phyloP scores from a whole-genome alignment of 2,329 filamentous ascomycete species.

The Xenoacremonium recifei region DNA sequence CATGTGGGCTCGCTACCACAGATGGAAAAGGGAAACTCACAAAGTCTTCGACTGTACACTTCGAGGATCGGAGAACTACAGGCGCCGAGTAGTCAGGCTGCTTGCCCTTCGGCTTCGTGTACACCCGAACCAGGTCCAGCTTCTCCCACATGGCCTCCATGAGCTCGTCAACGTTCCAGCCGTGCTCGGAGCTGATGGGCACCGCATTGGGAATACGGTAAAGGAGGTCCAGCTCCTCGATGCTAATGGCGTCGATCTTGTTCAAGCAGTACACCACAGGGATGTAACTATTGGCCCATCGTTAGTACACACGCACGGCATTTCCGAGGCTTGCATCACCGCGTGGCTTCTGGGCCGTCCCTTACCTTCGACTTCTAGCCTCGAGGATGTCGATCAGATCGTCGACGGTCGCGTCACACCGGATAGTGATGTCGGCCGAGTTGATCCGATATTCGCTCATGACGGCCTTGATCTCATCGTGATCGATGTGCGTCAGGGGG shows the following conservation, averaged over 20 bases:
- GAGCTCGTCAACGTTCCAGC: slow-evolving; percentile 97
- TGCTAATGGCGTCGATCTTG: slow-evolving; percentile 98
- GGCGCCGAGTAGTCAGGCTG: slow-evolving; percentile 89
- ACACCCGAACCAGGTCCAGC: slow-evolving; percentile 84
- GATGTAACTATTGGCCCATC: slow-evolving; percentile 70
- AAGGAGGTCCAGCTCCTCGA: slow-evolving; percentile 92
- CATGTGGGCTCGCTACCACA: slow-evolving; percentile 1
- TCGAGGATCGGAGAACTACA: slow-evolving; percentile 79
- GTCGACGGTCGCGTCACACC: slow-evolving; percentile 95
- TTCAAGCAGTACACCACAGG: slow-evolving; percentile 99
- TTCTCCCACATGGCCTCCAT: slow-evolving; percentile 99
- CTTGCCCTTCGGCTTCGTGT: slow-evolving; percentile 97
- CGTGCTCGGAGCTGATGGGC: slow-evolving; percentile 94
- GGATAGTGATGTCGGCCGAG: slow-evolving; percentile 94
- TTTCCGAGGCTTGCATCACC: slow-evolving; percentile 1
- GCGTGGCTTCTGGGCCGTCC: slow-evolving; percentile 1
- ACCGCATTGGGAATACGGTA: slow-evolving; percentile 97
- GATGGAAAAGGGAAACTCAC: slow-evolving; percentile 57
- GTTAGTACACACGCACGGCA: slow-evolving; percentile 14
- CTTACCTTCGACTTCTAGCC: slow-evolving; percentile 71
- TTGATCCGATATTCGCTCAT: slow-evolving; percentile 97
- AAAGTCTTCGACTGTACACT: slow-evolving; percentile 94
- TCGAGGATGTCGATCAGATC: slow-evolving; percentile 96
- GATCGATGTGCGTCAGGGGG: slow-evolving; percentile 85
- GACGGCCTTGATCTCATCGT: slow-evolving; percentile 96